Evolutionary conservation across 179 eudicot species (phyloP), one percentile per base, ranked within the genome.

Genomic region (Spergularia azorica): DNA sequence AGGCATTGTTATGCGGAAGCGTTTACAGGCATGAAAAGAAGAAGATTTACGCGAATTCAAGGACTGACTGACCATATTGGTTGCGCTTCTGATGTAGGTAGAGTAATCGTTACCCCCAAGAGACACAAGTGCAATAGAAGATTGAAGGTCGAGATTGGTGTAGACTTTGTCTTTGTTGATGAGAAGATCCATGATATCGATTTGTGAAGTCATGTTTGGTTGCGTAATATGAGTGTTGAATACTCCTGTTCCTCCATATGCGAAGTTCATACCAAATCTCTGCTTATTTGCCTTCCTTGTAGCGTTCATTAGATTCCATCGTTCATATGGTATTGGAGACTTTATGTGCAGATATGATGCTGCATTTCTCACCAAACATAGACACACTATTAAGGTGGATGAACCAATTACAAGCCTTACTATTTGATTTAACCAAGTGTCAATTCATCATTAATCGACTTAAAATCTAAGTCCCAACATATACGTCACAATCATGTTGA

Each of bases 211-310:
- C 88, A 90, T 82, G 83, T 89, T 90, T 72, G 94, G 94, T 70
- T 79, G 84, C 5, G 70, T 26, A 3, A 83, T 76, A 26, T 77
- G 52, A n/a, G 95, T 90, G 74, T 80, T 64, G 79, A 90, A 90
- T 10, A 90, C 95, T 46, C 92, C 95, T 9, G 92, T 87, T 67
- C 95, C 95, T 79, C 95, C 95, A 39, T 86, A 79, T 9, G 95
- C 95, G 63, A 90, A 90, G 72, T 90, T 90, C 71, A 90, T 77
- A 70, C 95, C 95, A 63, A 72, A 67, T 52, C 11, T 9, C 57
- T 39, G 13, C 58, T 39, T 4, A 32, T 38, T 39, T 36, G 15
- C 4, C 39, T 70, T 26, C 12, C 56, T 50, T 7, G 61, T 9
- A 32, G 60, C 48, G 10, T 71, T 71, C 36, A 14, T n/a, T 9